Evolutionary conservation across 768 basidiomycete species (phyloP).

Genomic region (Tricholoma furcatifolium): DNA sequence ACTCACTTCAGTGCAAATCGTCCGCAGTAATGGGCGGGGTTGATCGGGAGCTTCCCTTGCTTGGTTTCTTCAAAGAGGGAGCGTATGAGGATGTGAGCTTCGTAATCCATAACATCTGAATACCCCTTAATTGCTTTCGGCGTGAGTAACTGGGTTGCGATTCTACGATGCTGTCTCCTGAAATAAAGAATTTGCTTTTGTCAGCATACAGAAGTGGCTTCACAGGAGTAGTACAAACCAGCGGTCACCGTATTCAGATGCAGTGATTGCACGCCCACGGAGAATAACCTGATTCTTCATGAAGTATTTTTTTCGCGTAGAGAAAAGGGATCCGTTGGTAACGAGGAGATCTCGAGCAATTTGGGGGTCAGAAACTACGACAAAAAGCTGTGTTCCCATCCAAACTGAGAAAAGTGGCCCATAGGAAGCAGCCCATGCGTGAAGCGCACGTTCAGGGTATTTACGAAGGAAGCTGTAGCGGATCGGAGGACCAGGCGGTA

Average conservation of each 20-base stretch:
- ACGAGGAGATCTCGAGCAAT: constrained; percentile 35
- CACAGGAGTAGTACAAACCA: constrained; percentile 20
- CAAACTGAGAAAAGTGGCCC: constrained; percentile 35
- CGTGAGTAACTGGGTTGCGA: constrained; percentile 33
- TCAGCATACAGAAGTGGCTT: neutral
- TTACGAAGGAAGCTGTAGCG: constrained; percentile 31
- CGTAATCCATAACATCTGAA: constrained; percentile 34
- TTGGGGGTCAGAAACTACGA: constrained; percentile 33
- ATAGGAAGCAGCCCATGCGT: constrained; percentile 31
- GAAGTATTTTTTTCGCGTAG: constrained; percentile 30
- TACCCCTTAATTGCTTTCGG: constrained; percentile 34
- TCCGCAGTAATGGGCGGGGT: constrained; percentile 36
- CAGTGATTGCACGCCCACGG: constrained; percentile 30
- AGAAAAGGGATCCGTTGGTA: constrained; percentile 33
- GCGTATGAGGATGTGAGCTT: constrained; percentile 36
- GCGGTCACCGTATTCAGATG: constrained; percentile 28
- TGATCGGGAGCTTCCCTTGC: constrained; percentile 29
- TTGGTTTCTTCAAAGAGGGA: constrained; percentile 31
- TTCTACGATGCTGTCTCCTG: constrained; percentile 41
- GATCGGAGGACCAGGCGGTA: constrained; percentile 27
- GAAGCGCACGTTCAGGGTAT: constrained; percentile 32
- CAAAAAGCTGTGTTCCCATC: constrained; percentile 37
- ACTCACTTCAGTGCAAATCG: constrained; percentile 28
- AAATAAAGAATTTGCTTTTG: neutral
- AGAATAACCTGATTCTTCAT: constrained; percentile 36